Percentiles rank a stretch among this genome's conserved stretches.
phyloP scores from a whole-genome alignment of 345 rosid genomes.

The Brassica napus region Da-Ae NC_063441.1:2693501-2694000 shows the following conservation, averaged over 20 bases:
- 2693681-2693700: neutral
- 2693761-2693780: neutral
- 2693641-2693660: neutral
- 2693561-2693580: constrained; percentile 64
- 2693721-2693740: neutral
- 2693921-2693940: neutral
- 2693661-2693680: neutral
- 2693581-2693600: constrained; percentile 74
- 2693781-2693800: neutral
- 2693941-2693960: neutral
- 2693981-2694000: neutral
- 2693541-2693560: constrained; percentile 67
- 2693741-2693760: neutral
- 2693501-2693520: constrained; percentile 54
- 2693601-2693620: constrained; percentile 51
- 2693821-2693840: neutral
- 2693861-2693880: neutral
- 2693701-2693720: neutral
- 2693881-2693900: neutral
- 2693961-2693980: neutral
- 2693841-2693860: neutral
- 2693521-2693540: constrained; percentile 67
- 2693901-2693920: neutral
- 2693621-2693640: constrained; percentile 3
- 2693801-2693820: constrained; percentile 6